These are phyloP conservation scores for Didymella pomorum DNA, from an alignment of 2,329 filamentous ascomycete genomes.

Conservation along the genomic window DNA sequence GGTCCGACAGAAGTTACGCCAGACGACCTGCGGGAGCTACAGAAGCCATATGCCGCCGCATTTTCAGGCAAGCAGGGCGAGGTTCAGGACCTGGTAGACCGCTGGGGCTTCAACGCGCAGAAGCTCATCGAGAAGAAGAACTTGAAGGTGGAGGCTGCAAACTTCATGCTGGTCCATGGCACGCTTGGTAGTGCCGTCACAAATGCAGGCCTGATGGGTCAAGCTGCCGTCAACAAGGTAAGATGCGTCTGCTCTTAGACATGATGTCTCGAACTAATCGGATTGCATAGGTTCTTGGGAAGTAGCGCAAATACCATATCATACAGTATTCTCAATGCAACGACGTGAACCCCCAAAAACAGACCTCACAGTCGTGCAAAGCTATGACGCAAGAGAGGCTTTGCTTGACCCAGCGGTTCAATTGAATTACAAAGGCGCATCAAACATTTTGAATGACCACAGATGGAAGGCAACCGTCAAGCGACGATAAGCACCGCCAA, in stretches of 20 bases:
- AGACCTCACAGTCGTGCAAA: too few relatives aligned
- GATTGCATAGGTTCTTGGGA: not conserved
- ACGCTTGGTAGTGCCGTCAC: constrained; percentile 27
- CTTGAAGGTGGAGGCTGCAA: constrained; percentile 28
- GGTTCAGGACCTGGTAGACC: constrained; percentile 34
- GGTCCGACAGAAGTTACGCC: constrained; percentile 21
- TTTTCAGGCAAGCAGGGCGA: constrained; percentile 27
- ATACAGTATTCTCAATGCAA: too few relatives aligned
- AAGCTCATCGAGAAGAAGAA: constrained; percentile 31
- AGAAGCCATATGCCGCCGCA: constrained; percentile 28
- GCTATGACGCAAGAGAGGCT: not conserved
- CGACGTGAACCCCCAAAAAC: too few relatives aligned
- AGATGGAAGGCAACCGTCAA: constrained; percentile 12
- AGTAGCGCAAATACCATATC: not conserved
- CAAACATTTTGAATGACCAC: not conserved
- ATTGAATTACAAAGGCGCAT: not conserved
- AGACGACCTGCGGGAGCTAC: constrained; percentile 29
- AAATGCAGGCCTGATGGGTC: constrained; percentile 28
- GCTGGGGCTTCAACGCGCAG: constrained; percentile 33
- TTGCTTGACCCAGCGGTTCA: not conserved
- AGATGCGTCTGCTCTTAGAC: not conserved
- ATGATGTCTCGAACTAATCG: not conserved
- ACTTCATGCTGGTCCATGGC: constrained; percentile 30
- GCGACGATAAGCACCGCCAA: constrained; percentile 29
- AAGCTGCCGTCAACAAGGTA: constrained; percentile 30